These are phyloP conservation scores for Noccaea bulbosa DNA, from an alignment of 345 rosid genomes.

Conservation along the genomic window DNA sequence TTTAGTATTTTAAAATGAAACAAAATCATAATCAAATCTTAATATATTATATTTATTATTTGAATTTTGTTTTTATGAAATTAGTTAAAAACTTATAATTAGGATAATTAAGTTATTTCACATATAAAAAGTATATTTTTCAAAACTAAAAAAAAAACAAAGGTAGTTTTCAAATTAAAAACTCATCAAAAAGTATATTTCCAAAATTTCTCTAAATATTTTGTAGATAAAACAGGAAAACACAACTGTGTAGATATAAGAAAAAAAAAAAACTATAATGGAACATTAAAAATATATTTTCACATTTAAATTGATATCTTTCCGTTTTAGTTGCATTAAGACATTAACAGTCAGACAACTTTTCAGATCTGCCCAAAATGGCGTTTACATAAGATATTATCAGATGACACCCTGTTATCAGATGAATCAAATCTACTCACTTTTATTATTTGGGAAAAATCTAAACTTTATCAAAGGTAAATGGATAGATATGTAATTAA, in stretches of 20 bases:
- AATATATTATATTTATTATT: no score
- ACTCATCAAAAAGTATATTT: no score
- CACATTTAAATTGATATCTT: constrained; percentile 34
- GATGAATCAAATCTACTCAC: background rate
- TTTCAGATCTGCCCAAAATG: constrained; percentile 3
- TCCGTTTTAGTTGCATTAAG: constrained; percentile 39
- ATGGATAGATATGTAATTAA: constrained; percentile 15
- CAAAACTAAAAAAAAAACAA: no score
- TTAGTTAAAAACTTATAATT: no score
- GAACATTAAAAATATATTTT: constrained; percentile 18
- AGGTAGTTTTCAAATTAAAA: no score
- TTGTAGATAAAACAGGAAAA: background rate
- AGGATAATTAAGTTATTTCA: no score
- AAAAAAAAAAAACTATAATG: background rate
- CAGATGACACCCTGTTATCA: background rate
- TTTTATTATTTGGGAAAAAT: background rate
- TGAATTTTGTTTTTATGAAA: no score
- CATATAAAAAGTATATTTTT: no score
- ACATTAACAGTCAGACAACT: constrained; percentile 10
- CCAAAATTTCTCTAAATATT: no score
- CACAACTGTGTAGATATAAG: background rate
- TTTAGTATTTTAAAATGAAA: no score
- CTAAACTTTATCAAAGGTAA: background rate
- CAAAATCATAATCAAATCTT: no score
- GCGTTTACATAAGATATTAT: constrained; percentile 16